Evolutionary conservation across 1,284 basidiomycete species (phyloP).

Genomic region (Malassezia pachydermatis): DNA sequence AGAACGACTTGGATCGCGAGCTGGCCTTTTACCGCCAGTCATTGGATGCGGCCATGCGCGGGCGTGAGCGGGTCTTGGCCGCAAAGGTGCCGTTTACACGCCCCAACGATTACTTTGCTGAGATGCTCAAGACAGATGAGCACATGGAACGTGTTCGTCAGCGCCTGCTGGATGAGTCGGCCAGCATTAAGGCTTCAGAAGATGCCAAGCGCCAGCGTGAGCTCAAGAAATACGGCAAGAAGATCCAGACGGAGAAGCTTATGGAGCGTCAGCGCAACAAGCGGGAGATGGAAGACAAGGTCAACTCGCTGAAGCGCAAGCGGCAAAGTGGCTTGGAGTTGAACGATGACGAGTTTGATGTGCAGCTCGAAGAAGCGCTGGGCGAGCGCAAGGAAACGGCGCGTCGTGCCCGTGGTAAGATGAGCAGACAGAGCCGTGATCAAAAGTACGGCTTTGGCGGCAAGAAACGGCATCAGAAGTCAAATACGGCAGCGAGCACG

Average conservation of each 20-base stretch:
- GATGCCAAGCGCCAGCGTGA: conserved; percentile 83
- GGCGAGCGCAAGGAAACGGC: conserved; percentile 24
- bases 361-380: conserved; percentile 56
- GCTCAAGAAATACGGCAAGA: conserved; percentile 95
- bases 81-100: conserved; percentile 72
- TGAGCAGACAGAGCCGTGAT: conserved; percentile 35
- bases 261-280: conserved; percentile 64
- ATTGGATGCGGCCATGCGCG: conserved; percentile 66
- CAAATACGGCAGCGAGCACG: conserved; percentile 40
- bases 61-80: conserved; percentile 65
- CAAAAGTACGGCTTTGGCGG: conserved; percentile 44
- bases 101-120: conserved; percentile 91
- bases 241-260: conserved; percentile 78
- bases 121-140: conserved; percentile 95
- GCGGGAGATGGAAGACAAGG: conserved; percentile 63
- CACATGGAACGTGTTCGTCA: conserved; percentile 97
- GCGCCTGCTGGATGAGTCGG: conserved; percentile 75
- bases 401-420: conserved; percentile 24
- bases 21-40: conserved; percentile 97
- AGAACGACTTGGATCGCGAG: conserved; percentile 85
- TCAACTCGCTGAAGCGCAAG: conserved; percentile 56
- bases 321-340: conserved; percentile 54
- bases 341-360: conserved; percentile 63
- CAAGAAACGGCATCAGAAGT: conserved; percentile 38
- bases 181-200: conserved; percentile 80